Conservation (phyloP, 2,329 filamentous ascomycete species). For the Trichoderma gracile region DNA sequence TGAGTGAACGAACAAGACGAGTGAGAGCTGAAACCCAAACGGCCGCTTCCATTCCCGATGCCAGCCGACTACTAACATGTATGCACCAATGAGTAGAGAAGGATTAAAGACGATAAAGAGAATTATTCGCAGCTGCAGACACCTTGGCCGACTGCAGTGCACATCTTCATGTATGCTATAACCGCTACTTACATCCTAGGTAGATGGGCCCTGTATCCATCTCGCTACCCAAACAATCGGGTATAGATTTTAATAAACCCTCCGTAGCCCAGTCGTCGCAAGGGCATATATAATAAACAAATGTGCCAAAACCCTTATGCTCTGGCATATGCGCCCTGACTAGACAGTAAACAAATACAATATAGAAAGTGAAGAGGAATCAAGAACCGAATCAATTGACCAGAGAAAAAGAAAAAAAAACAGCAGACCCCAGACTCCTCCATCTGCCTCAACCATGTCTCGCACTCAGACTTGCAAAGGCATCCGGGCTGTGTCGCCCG, state of each 20-base stretch:
- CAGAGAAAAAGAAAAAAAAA: constrained; percentile 3
- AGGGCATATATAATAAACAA: constrained; percentile 23
- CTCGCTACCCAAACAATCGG: constrained; percentile 24
- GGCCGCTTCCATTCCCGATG: background rate
- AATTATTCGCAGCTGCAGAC: background rate
- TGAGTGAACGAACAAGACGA: background rate
- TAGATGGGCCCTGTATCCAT: constrained; percentile 15
- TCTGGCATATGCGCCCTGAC: constrained; percentile 22
- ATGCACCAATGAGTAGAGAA: background rate
- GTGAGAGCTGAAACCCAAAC: background rate
- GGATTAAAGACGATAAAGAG: background rate
- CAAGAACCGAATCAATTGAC: constrained; percentile 4
- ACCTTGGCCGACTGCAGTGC: constrained; percentile 3
- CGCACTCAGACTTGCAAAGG: constrained; percentile 74
- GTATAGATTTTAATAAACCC: constrained; percentile 16
- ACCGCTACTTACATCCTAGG: constrained; percentile 19
- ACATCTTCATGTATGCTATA: constrained; percentile 22
- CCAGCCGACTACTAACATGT: background rate
- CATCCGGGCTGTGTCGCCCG: constrained; percentile 76
- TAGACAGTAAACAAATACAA: constrained; percentile 5
- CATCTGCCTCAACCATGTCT: constrained; percentile 46
- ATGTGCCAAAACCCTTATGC: constrained; percentile 19
- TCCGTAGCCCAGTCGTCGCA: constrained; percentile 9
- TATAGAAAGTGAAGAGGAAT: background rate
- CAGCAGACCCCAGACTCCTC: background rate